Conservation (phyloP, 768 basidiomycete species). For the Suillus variegatus region DNA sequence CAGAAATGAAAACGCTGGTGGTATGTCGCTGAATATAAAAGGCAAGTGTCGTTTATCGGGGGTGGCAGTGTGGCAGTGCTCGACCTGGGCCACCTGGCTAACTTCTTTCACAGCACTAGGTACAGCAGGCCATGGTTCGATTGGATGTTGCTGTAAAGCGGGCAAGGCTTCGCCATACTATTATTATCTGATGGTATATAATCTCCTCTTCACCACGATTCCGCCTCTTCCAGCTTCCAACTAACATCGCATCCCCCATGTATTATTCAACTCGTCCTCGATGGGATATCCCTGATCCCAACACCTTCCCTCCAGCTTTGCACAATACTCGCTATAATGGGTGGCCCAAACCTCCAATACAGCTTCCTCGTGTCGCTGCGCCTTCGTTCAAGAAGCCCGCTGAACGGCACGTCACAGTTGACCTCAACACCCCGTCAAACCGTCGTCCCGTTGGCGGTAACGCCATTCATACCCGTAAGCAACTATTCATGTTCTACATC, state of each 20-base stretch:
- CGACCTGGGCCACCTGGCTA: no score
- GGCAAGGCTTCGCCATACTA: constrained; percentile 1
- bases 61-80: background rate
- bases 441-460: background rate
- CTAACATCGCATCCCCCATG: background rate
- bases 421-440: background rate
- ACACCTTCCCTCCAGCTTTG: background rate
- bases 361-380: background rate
- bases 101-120: background rate
- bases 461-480: background rate
- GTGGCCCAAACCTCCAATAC: background rate
- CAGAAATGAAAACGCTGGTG: constrained; percentile 39
- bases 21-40: background rate
- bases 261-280: background rate
- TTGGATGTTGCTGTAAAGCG: background rate
- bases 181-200: constrained; percentile 10
- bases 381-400: background rate
- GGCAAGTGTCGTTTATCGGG: background rate
- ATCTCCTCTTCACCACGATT: background rate
- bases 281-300: background rate
- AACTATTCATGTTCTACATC: background rate
- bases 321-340: constrained; percentile 2
- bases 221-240: background rate
- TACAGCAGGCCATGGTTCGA: background rate
- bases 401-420: background rate